These are phyloP conservation scores for Phycomyces nitens DNA, from an alignment of 192 early-diverging fungal species.

Conservation along the genomic window DNA sequence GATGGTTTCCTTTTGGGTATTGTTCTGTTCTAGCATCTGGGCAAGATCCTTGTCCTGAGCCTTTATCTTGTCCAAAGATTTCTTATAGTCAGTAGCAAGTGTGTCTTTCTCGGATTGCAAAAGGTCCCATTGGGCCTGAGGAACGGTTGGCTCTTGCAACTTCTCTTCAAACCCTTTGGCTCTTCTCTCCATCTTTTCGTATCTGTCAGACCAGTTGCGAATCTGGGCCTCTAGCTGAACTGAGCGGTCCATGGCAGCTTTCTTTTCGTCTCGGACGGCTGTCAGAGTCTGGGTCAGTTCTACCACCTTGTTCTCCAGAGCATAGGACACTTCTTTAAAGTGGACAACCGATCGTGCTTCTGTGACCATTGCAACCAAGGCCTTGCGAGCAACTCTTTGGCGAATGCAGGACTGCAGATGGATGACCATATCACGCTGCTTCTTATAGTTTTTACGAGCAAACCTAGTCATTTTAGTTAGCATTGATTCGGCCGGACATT, in stretches of 20 bases:
- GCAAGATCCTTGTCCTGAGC: slow-evolving; percentile 63
- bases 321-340: slow-evolving; percentile 90
- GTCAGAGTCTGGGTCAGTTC: slow-evolving; percentile 84
- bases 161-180: slow-evolving; percentile 48
- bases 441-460: slow-evolving; percentile 58
- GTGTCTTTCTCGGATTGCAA: slow-evolving; percentile 57
- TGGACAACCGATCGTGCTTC: slow-evolving; percentile 88
- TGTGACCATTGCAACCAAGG: slow-evolving; percentile 64
- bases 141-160: slow-evolving; percentile 50
- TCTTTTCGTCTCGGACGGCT: slow-evolving; percentile 66
- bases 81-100: slow-evolving; percentile 58
- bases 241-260: slow-evolving; percentile 52
- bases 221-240: slow-evolving; percentile 63
- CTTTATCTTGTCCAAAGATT: slow-evolving; percentile 52
- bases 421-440: slow-evolving; percentile 52
- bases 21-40: slow-evolving; percentile 49
- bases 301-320: slow-evolving; percentile 95
- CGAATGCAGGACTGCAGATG: slow-evolving; percentile 83
- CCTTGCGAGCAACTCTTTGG: slow-evolving; percentile 62
- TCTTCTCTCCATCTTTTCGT: slow-evolving; percentile 60
- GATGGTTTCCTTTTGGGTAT: slow-evolving; percentile 61
- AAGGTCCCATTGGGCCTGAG: slow-evolving; percentile 47
- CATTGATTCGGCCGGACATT: not conserved
- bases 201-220: slow-evolving; percentile 67
- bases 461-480: slow-evolving; percentile 6